Conservation (phyloP, 192 early-diverging fungal genomes). For the Rhizophagus prolifer region DNA sequence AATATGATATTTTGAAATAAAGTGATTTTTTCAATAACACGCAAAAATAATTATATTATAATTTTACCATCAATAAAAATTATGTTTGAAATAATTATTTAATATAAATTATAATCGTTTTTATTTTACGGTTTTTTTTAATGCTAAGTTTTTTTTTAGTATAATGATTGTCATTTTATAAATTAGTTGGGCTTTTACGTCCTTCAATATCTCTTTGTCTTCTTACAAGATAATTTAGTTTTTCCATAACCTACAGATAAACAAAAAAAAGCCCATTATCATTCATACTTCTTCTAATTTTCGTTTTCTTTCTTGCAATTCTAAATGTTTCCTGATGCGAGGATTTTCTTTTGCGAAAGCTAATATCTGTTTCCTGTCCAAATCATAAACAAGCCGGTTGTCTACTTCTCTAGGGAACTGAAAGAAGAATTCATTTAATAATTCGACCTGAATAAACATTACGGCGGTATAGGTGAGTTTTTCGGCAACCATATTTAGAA, state of each 20-base stretch:
- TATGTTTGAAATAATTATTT: too few species aligned
- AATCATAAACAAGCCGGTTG: conserved; percentile 84
- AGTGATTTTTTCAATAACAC: too few species aligned
- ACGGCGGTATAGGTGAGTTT: conserved; percentile 94
- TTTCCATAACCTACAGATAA: conserved; percentile 42
- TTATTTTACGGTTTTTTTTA: background rate
- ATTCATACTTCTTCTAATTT: conserved; percentile 79
- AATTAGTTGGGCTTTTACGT: conserved; percentile 25
- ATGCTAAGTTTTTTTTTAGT: background rate
- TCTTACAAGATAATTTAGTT: conserved; percentile 59
- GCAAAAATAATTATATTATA: too few species aligned
- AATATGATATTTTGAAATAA: too few species aligned
- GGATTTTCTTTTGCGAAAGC: conserved; percentile 92
- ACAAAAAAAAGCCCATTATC: background rate
- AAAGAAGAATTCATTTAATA: conserved; percentile 98
- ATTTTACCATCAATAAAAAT: too few species aligned
- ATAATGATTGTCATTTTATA: background rate
- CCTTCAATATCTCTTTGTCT: conserved; percentile 54
- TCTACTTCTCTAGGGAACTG: conserved; percentile 96
- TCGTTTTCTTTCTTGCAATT: conserved; percentile 78
- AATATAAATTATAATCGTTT: too few species aligned
- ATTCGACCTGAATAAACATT: conserved; percentile 97
- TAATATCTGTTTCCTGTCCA: conserved; percentile 74
- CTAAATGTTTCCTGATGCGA: conserved; percentile 76
- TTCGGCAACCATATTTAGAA: conserved; percentile 87